These are phyloP conservation scores for Elsinoe arachidis DNA, from an alignment of 2,329 filamentous ascomycete genomes.

Conservation along the genomic window DNA sequence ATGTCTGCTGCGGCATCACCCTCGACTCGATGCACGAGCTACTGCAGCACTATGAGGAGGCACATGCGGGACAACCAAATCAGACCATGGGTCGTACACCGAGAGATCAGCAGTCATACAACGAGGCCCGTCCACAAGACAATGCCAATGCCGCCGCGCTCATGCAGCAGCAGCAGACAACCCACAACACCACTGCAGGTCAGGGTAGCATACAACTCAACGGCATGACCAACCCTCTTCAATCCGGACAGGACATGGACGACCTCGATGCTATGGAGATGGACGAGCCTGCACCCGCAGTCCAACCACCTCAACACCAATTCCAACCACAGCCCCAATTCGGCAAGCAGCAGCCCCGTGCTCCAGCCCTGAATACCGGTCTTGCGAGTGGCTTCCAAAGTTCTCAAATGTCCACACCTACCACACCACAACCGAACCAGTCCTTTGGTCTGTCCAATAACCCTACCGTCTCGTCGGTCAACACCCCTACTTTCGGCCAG, in stretches of 20 bases:
- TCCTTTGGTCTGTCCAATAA: conserved; percentile 77
- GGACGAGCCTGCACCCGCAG: conserved; percentile 62
- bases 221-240: conserved; percentile 15
- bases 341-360: conserved; percentile 45
- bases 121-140: conserved; percentile 16
- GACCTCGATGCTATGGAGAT: conserved; percentile 92
- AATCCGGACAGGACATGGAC: conserved; percentile 22
- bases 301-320: conserved; percentile 30
- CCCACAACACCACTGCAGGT: conserved; percentile 8
- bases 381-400: conserved; percentile 59
- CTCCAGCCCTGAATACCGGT: conserved; percentile 71
- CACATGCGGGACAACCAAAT: conserved; percentile 59
- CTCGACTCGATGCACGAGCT: conserved; percentile 89
- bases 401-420: conserved; percentile 75
- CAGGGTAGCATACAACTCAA: conserved; percentile 12
- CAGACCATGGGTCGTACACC: conserved; percentile 33
- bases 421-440: conserved; percentile 64
- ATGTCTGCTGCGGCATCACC: conserved; percentile 84
- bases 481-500: conserved; percentile 81
- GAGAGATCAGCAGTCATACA: conserved; percentile 26
- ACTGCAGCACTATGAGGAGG: conserved; percentile 91
- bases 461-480: conserved; percentile 92
- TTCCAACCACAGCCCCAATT: conserved; percentile 43
- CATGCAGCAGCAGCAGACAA: conserved; percentile 15
- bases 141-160: conserved; percentile 16